Percentiles rank a stretch among this genome's conserved stretches.
Conservation (phyloP, 352 stramenopile genomes). For the Globisporangium sylvaticum region DNA sequence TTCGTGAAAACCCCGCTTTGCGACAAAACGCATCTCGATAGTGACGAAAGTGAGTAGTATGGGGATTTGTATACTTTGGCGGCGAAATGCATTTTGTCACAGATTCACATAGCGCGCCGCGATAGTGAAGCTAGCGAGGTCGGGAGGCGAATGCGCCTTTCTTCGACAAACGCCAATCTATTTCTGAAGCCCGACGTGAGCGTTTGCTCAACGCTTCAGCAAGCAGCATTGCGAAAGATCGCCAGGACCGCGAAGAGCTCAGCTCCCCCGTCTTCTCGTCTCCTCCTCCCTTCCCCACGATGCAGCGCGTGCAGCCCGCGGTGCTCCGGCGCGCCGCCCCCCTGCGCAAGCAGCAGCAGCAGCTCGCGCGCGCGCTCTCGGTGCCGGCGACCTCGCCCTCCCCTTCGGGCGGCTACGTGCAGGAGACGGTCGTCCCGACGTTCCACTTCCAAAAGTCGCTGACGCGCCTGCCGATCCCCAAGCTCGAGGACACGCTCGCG, state of each 20-base stretch:
- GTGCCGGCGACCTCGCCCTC: background rate
- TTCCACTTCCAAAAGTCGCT: conserved; percentile 88
- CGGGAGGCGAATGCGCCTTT: too few relatives aligned
- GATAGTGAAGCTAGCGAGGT: too few relatives aligned
- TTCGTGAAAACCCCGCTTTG: too few relatives aligned
- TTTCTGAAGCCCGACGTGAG: too few relatives aligned
- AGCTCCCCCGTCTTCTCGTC: background rate
- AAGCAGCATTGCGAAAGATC: conserved; percentile 13
- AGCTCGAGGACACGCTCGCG: conserved; percentile 78
- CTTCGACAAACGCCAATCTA: too few relatives aligned
- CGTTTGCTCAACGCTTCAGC: too few relatives aligned
- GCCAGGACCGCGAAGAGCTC: conserved; percentile 2
- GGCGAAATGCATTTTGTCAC: too few relatives aligned
- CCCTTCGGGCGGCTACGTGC: conserved; percentile 57
- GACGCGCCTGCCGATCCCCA: conserved; percentile 80
- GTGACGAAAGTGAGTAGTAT: too few relatives aligned
- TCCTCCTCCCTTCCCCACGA: background rate
- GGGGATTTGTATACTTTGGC: too few relatives aligned
- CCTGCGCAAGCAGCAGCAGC: conserved; percentile 3
- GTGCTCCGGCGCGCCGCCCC: background rate
- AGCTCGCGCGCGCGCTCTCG: conserved; percentile 17
- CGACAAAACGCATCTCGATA: too few relatives aligned
- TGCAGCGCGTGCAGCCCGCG: conserved; percentile 23
- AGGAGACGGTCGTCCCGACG: conserved; percentile 85
- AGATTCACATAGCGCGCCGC: too few relatives aligned